phyloP scores from a whole-genome alignment of 345 rosid species.

The Euphorbia pulcherrima region DNA sequence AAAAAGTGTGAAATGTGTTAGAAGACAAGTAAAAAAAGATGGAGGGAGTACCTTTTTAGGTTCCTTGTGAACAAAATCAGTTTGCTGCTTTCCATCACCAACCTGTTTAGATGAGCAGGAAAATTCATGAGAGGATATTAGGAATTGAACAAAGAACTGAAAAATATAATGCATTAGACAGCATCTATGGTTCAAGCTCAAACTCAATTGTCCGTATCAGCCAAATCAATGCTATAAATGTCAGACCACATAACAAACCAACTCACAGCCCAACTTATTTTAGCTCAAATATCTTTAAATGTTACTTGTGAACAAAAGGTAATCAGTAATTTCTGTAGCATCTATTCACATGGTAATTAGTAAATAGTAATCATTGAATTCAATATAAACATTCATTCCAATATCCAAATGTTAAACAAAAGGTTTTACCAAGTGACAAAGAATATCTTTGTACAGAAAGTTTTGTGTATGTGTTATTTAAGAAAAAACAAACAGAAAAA shows the following conservation, averaged over 20 bases:
- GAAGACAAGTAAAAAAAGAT: no score
- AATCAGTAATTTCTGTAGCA: neutral
- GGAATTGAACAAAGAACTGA: neutral
- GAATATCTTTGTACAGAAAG: neutral
- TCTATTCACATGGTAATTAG: neutral
- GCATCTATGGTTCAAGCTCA: neutral
- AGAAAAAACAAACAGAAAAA: constrained; percentile 4
- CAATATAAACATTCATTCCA: neutral
- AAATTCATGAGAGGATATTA: neutral
- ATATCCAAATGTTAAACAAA: neutral
- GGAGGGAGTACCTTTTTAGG: constrained; percentile 85
- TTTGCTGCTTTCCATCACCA: constrained; percentile 51
- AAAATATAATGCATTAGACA: neutral
- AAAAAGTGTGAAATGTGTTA: no score
- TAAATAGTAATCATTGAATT: neutral
- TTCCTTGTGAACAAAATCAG: constrained; percentile 68
- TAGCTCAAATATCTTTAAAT: no score
- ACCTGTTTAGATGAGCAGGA: constrained; percentile 41
- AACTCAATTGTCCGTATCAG: neutral
- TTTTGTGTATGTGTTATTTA: neutral
- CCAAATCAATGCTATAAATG: constrained; percentile 8
- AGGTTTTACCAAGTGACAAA: neutral
- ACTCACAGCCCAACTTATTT: neutral
- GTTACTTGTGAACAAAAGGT: no score
- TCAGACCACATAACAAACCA: neutral